These are phyloP conservation scores for Rhizopogon vulgaris DNA, from an alignment of 768 basidiomycete genomes.

Conservation along the genomic window DNA sequence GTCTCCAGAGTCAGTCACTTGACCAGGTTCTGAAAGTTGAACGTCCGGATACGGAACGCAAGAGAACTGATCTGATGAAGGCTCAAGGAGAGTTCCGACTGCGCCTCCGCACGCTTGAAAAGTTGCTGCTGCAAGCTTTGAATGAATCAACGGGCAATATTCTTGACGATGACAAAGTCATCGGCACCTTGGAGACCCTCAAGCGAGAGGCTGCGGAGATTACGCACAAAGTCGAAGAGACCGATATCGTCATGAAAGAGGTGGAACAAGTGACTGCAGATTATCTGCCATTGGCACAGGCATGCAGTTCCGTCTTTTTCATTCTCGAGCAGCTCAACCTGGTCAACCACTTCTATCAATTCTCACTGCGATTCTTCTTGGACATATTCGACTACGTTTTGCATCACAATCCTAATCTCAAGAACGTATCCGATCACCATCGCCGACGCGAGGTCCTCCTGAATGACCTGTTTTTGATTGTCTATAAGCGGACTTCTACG, in stretches of 20 bases:
- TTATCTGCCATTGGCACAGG: constrained; percentile 90
- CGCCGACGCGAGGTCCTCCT: constrained; percentile 74
- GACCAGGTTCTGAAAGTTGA: constrained; percentile 97
- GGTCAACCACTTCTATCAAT: constrained; percentile 98
- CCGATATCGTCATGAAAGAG: constrained; percentile 91
- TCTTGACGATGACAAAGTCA: constrained; percentile 97
- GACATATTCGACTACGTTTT: constrained; percentile 97
- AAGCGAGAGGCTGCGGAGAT: constrained; percentile 97
- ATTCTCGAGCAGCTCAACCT: constrained; percentile 90
- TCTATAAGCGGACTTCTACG: constrained; percentile 85
- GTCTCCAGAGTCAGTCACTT: constrained; percentile 95
- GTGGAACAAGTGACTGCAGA: constrained; percentile 94
- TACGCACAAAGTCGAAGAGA: constrained; percentile 92
- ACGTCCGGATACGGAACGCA: constrained; percentile 92
- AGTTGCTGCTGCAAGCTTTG: constrained; percentile 85
- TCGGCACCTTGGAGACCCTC: constrained; percentile 90
- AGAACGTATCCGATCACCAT: constrained; percentile 65
- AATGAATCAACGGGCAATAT: constrained; percentile 98
- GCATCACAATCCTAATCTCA: constrained; percentile 87
- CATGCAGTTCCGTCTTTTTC: constrained; percentile 96
- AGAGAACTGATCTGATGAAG: constrained; percentile 95
- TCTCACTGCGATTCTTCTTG: constrained; percentile 95
- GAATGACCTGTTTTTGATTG: constrained; percentile 82
- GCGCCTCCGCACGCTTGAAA: constrained; percentile 87
- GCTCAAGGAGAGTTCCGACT: constrained; percentile 97